Base-by-base conservation (phyloP, 2,329 filamentous ascomycete genomes). In the Cephalotrichum gorgonifer region DNA sequence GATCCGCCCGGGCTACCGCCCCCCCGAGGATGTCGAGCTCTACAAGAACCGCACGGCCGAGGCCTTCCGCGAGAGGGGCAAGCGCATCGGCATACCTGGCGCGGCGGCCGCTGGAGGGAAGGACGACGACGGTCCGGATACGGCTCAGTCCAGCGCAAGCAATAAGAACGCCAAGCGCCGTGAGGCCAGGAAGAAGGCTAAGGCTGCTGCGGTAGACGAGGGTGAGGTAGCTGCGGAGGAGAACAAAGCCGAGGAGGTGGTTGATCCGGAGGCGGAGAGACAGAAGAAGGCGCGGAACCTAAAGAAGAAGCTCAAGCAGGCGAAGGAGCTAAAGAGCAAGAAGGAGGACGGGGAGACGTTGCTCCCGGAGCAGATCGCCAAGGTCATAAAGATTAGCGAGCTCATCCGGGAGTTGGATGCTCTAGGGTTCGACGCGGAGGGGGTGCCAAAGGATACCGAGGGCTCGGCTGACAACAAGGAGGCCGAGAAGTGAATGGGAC, bases 311-410 rank as follows among this genome's bases (percentile, higher is more conserved):
- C 72, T 98, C 52, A 86, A 91, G 59, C 93, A 98, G 64, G 91
- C 93, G 4, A 85, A 83, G 57, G 93, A 97, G 2, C 74, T 98
- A 48, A 85, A 88, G 62, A 84, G 83, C 59, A 96, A 95, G 75
- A 95, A 95, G 66, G 87, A 95, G 23, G 83, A 81, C 50, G 93
- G 93, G 20, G 85, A 88, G 62, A 75, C 79, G 4, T 69, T 98
- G 52, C 73, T 97, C 25, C 91, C 90, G 0, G 93, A 98, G 69
- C 93, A 98, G 69, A 85, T 97, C 54, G 89, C 91, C 57, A 98
- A 98, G 71, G 88, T 98, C 49, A 94, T 95, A 64, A 95, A 93
- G 67, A 95, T 98, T 63, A 88, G 88, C 54, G 93, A 98, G 70
- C 76, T 98, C 46, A 83, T 96, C 51, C 79, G 89, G 12, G 90